Evolutionary conservation across 331 rosid species (phyloP).

Genomic region (Rhamnella rubrinervis): DNA sequence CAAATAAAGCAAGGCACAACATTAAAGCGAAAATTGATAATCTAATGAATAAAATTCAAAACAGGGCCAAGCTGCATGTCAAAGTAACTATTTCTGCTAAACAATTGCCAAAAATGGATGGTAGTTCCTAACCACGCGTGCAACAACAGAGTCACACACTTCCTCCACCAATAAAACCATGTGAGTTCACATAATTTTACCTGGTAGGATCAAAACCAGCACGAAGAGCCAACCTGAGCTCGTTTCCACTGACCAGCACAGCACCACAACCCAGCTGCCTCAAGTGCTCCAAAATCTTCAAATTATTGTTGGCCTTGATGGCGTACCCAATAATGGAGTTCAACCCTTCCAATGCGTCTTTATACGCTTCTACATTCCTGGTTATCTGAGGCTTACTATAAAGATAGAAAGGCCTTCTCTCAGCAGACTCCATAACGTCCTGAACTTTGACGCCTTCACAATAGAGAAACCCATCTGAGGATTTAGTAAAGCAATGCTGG

Average conservation of each 20-base stretch:
- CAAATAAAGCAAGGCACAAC: neutral
- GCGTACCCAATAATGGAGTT: conserved; percentile 79
- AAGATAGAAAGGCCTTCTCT: conserved; percentile 82
- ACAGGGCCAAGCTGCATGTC: neutral
- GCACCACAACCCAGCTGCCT: conserved; percentile 92
- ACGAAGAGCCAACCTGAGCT: conserved; percentile 73
- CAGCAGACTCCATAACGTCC: conserved; percentile 83
- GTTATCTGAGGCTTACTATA: conserved; percentile 91
- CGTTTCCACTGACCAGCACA: conserved; percentile 97
- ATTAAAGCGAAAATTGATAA: neutral
- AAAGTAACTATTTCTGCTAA: neutral
- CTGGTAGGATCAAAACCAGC: conserved; percentile 90
- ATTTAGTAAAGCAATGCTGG: conserved; percentile 72
- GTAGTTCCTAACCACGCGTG: neutral
- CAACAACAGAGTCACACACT: conserved; percentile 1
- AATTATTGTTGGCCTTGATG: conserved; percentile 87
- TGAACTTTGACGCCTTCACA: conserved; percentile 76
- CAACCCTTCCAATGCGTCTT: conserved; percentile 74
- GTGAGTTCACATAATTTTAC: conserved; percentile 31
- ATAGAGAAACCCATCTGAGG: conserved; percentile 74
- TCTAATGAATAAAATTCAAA: neutral
- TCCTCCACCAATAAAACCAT: neutral
- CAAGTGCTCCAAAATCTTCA: conserved; percentile 88
- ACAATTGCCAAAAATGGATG: neutral
- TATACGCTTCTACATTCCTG: conserved; percentile 75